These are phyloP conservation scores for Fusarium sp. DNA, from an alignment of 2,329 filamentous ascomycete genomes.

Conservation along the genomic window DNA sequence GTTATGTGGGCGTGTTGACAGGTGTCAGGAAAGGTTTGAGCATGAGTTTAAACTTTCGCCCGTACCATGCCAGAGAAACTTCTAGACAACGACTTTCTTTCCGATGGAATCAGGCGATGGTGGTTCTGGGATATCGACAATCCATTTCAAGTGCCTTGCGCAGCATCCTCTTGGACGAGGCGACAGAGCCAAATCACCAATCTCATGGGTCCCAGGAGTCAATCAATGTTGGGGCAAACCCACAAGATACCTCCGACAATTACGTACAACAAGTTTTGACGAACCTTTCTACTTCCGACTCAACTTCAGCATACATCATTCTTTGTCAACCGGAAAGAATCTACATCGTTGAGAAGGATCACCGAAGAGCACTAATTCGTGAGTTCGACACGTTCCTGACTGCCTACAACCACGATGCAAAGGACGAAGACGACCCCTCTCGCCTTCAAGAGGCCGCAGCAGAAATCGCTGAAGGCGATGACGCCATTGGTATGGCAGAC, in stretches of 20 bases:
- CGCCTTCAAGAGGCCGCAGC: slow-evolving; percentile 23
- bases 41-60: slow-evolving; percentile 63
- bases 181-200: not conserved
- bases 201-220: rapidly evolving
- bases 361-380: slow-evolving; percentile 38
- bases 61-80: slow-evolving; percentile 49
- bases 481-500: slow-evolving; percentile 43
- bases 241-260: not conserved
- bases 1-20: slow-evolving; percentile 65
- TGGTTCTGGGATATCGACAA: slow-evolving; percentile 43
- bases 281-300: slow-evolving; percentile 31
- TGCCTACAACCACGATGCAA: slow-evolving; percentile 49
- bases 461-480: slow-evolving; percentile 7
- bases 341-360: slow-evolving; percentile 50
- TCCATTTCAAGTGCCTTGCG: slow-evolving; percentile 50
- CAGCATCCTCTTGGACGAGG: slow-evolving; percentile 33
- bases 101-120: slow-evolving; percentile 49
- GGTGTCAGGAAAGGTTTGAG: slow-evolving; percentile 63
- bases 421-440: slow-evolving; percentile 43
- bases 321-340: slow-evolving; percentile 47
- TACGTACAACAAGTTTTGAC: slow-evolving; percentile 35
- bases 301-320: slow-evolving; percentile 52
- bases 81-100: slow-evolving; percentile 40
- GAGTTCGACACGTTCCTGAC: slow-evolving; percentile 45
- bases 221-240: not conserved